Conservation (phyloP, 139 green algal genomes). For the Zygnema cylindricum region DNA sequence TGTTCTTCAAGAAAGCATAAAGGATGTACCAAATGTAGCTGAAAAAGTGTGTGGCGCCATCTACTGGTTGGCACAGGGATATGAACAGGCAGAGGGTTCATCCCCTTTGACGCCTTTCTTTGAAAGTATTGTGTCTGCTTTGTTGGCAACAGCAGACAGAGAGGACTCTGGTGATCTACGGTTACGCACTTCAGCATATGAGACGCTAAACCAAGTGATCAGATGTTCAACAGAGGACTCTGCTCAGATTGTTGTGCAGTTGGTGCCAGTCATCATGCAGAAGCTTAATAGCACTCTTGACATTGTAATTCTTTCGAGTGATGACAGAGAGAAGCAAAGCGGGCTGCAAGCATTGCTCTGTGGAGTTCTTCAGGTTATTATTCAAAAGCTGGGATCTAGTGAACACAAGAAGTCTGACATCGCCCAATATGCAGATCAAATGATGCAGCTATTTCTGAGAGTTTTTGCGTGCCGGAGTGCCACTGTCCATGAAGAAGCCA, state of each 20-base stretch:
- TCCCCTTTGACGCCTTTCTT: constrained; percentile 78
- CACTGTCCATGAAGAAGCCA: constrained; percentile 92
- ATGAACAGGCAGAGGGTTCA: constrained; percentile 30
- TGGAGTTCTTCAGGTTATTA: constrained; percentile 85
- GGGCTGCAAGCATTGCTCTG: constrained; percentile 89
- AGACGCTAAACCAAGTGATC: constrained; percentile 96
- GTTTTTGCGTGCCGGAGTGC: constrained; percentile 68
- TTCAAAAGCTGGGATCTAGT: constrained; percentile 82
- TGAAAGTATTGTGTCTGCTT: constrained; percentile 80
- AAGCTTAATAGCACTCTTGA: constrained; percentile 77
- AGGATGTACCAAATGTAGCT: constrained; percentile 85
- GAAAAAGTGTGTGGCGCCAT: constrained; percentile 90
- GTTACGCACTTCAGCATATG: constrained; percentile 85
- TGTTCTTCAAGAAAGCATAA: constrained; percentile 72
- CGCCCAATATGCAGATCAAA: constrained; percentile 76
- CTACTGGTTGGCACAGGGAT: constrained; percentile 75
- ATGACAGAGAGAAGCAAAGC: constrained; percentile 72
- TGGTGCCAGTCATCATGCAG: constrained; percentile 80
- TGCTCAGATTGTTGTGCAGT: constrained; percentile 76
- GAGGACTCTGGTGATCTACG: constrained; percentile 60
- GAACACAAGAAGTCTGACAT: constrained; percentile 76
- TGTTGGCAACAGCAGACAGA: constrained; percentile 75
- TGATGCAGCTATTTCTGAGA: constrained; percentile 80
- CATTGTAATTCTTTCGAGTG: constrained; percentile 61
- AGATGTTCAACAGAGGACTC: constrained; percentile 75